Evolutionary conservation across 805 yeast species (phyloP).

Genomic region (Schwanniomyces sp.): DNA sequence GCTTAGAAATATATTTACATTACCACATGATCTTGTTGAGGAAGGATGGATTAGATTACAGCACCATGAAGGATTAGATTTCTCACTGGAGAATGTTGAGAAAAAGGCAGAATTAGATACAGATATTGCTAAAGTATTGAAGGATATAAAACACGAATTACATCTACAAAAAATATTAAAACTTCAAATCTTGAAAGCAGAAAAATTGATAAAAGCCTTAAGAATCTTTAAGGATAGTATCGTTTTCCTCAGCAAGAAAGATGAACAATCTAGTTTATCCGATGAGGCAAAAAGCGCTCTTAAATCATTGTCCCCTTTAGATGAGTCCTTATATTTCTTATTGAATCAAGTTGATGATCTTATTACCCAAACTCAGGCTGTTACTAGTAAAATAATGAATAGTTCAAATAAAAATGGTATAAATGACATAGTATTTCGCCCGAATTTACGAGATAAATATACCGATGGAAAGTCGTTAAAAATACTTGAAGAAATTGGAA

Average conservation of each 20-base stretch:
- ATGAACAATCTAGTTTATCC: conserved; percentile 15
- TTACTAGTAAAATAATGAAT: conserved; percentile 23
- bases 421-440: conserved; percentile 22
- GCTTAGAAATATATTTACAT: conserved; percentile 68
- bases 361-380: conserved; percentile 23
- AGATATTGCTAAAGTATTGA: conserved; percentile 29
- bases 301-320: conserved; percentile 42
- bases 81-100: conserved; percentile 4
- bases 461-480: conserved; percentile 37
- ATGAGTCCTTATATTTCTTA: conserved; percentile 47
- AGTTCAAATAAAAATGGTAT: conserved; percentile 20
- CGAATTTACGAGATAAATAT: conserved; percentile 38
- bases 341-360: conserved; percentile 43
- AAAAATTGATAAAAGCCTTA: conserved; percentile 30
- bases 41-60: conserved; percentile 66
- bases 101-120: conserved; percentile 22
- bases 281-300: conserved; percentile 23
- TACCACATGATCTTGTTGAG: conserved; percentile 64
- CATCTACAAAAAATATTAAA: conserved; percentile 41
- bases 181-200: conserved; percentile 38
- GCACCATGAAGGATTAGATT: conserved; percentile 62
- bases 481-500: conserved; percentile 26
- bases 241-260: conserved; percentile 19
- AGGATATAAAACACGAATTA: conserved; percentile 44
- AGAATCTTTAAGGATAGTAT: conserved; percentile 30